Percentiles rank a stretch among this genome's conserved stretches.
phyloP scores from a whole-genome alignment of 1,139 yeast genomes.

The Nakaseomyces sp. region DNA sequence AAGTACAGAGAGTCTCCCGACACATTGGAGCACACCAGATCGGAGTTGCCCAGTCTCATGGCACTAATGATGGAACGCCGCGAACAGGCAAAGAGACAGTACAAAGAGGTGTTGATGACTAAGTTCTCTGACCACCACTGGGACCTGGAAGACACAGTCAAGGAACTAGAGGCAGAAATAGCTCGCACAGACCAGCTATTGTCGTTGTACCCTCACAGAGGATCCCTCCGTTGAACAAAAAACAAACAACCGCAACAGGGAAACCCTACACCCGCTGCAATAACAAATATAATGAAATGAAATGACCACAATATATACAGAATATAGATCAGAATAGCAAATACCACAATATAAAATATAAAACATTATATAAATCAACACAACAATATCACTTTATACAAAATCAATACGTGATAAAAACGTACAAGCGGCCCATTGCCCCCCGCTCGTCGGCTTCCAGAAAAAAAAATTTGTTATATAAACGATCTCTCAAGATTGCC shows the following conservation, averaged over 20 bases:
- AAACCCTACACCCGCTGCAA: no score
- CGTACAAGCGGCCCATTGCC: no score
- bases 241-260: no score
- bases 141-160: conserved; percentile 14
- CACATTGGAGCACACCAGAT: conserved; percentile 7
- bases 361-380: no score
- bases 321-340: no score
- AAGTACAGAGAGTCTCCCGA: conserved; percentile 9
- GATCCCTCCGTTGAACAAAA: conserved; percentile 11
- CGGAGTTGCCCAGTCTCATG: conserved; percentile 14
- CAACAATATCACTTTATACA: no score
- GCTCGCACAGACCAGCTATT: conserved; percentile 15
- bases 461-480: no score
- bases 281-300: background rate
- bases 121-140: conserved; percentile 12
- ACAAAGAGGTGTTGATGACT: conserved; percentile 13
- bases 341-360: no score
- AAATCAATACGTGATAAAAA: no score
- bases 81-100: conserved; percentile 18
- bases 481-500: no score
- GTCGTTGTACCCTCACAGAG: conserved; percentile 17
- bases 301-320: no score
- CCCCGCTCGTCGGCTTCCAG: no score
- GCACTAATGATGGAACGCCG: conserved; percentile 15
- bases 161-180: conserved; percentile 15